Base-by-base conservation (phyloP, 148 eudicot species). In the Persicaria tinctoria region DNA sequence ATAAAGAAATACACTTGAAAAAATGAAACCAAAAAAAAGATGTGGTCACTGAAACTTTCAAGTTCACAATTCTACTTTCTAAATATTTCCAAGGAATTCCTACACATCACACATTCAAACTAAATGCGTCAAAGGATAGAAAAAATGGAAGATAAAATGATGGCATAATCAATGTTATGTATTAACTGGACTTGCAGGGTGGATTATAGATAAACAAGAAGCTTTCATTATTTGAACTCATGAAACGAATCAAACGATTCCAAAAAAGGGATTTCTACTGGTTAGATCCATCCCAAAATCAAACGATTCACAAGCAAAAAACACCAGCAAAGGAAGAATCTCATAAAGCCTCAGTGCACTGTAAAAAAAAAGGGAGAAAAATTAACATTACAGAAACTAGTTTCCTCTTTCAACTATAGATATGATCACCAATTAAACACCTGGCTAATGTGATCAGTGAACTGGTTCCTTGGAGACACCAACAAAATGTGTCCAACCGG, bases 151-250 rank as follows among this genome's bases (percentile, higher is more conserved):
- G 20, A 20, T 59, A 59, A 59, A 59, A 18, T 59, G 64, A 17
- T 59, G 6, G 7, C 32, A 18, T 4, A 59, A 20, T 20, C 23
- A 23, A 27, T 8, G 32, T 9, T 62, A 23, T 56, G 62, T 11
- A 62, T 57, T 10, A 62, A 62, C 10, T 11, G 68, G 45, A 62
- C 68, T 27, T 27, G 0, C 68, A 17, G 41, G 66, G 66, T 60
- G 41, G 23, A 18, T 56, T 14, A 59, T 59, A 27, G 44, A 62
- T 27, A 13, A 64, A 64, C 18, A 64, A 64, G 17, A 64, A 60
- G 66, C 66, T 70, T 51, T 70, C 73, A n/a, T n/a, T n/a, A 70
- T 83, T 81, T 78, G 76, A 75, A 70, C 72, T 89, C 83, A 27
- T 81, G 85, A 80, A 79, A 81, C 23, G 23, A 20, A 20, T 20